Percentiles rank a stretch among this genome's conserved stretches.
Conservation (phyloP, 352 stramenopile species). For the Pythium scleroteichum region DNA sequence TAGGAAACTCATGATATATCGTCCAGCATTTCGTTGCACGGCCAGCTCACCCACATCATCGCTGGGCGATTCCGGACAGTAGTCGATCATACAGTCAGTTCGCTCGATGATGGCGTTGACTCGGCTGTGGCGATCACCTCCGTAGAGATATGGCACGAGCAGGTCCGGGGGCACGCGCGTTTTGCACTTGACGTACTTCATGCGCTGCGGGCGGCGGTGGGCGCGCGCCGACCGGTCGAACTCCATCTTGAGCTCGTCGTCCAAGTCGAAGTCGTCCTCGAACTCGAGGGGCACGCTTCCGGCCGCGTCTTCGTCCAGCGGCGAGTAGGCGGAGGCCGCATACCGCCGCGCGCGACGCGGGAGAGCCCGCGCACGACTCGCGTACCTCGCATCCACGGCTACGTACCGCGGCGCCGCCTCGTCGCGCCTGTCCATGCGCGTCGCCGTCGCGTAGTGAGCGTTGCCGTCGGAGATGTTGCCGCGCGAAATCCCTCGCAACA, state of each 20-base stretch:
- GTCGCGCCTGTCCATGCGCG: not conserved
- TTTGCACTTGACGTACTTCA: conserved; percentile 60
- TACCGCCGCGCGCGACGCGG: not conserved
- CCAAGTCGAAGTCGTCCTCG: conserved; percentile 19
- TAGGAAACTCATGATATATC: conserved; percentile 63
- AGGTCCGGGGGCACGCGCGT: conserved; percentile 52
- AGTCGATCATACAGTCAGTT: conserved; percentile 61
- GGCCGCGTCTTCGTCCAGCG: conserved; percentile 5
- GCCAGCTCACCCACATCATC: conserved; percentile 38
- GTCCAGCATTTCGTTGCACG: conserved; percentile 14
- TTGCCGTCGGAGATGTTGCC: conserved; percentile 27
- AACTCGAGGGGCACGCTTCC: conserved; percentile 7
- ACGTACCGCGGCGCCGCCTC: conserved; percentile 6
- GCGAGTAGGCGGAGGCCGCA: not conserved
- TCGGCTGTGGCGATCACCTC: conserved; percentile 41
- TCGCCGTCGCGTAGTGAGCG: not conserved
- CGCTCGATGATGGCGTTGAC: conserved; percentile 53
- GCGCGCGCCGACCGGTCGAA: conserved; percentile 15
- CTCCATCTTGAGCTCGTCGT: conserved; percentile 25
- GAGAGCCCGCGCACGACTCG: not conserved
- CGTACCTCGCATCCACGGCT: conserved; percentile 12
- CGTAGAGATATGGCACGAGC: conserved; percentile 62
- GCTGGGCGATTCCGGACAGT: conserved; percentile 57
- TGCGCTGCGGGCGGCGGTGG: conserved; percentile 40
- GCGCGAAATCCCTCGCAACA: conserved; percentile 6